Base-by-base conservation (phyloP, 1,284 basidiomycete species). In the Fomes fomentarius region DNA sequence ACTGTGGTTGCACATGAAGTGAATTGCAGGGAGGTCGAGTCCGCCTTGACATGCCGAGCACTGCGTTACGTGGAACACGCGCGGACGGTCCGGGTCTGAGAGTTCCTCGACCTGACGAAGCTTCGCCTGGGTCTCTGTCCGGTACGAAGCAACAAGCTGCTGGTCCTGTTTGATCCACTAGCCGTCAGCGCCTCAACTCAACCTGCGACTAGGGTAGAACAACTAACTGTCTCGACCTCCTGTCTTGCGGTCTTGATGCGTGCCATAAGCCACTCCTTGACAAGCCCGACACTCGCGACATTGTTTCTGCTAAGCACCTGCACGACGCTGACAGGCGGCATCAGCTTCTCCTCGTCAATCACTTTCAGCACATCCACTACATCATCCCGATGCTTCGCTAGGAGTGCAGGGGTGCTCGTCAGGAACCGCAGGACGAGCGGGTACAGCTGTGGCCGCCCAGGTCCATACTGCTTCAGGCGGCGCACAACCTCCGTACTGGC, bases 1-100 rank as follows among this genome's bases (percentile, higher is more conserved):
- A 58, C 91, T 94, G 71, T 99, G 96, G 66, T 91, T 89, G 74
- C 96, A 99, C 96, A 98, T 97, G 67, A 98, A 99, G 72, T 99
- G 96, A 4, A 98, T 82, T 54, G 85, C 91, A 0, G 96, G 96
- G 17, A 98, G 80, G 69, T 98, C 95, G 55, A 98, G 83, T 65
- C 92, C 91, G 0, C 88, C 92, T 15, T 86, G 82, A 69, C 97
- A 98, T 4, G 87, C 81, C 14, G 93, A 87, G 70, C 96, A 99
- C 35, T 93, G 81, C 4, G 94, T 95, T 62, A 96, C 91, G 66
- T 98, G 95, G 78, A 98, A 97, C 17, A 98, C 90, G 14, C 87
- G 83, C 0, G 95, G 92, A 48, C 86, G 82, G 14, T 83, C 81
- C 1, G 84, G 77, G 69, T 95, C 88, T 1, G 87, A 83, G 12